A percentile compares a stretch with the other conserved stretches of the same genome.
These are phyloP conservation scores for Xylariaceae sp. DNA, from an alignment of 2,329 filamentous ascomycete species.

Conservation along the genomic window DNA sequence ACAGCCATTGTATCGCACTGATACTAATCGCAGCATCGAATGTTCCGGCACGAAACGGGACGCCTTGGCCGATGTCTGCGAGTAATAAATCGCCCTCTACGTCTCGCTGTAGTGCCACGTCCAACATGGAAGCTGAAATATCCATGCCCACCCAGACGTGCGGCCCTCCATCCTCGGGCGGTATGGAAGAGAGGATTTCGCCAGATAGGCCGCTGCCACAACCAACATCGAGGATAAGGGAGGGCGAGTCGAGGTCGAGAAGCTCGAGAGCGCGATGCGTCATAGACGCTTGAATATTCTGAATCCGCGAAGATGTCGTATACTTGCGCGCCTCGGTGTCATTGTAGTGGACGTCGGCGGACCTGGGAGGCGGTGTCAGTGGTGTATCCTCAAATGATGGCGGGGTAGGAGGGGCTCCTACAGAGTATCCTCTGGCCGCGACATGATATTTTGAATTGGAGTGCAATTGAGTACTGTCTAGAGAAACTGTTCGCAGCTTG, in stretches of 20 bases:
- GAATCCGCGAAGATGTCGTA: conserved; percentile 92
- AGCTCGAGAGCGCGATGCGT: conserved; percentile 89
- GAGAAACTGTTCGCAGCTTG: too few species aligned
- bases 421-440: conserved; percentile 93
- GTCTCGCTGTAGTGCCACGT: conserved; percentile 84
- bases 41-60: conserved; percentile 85
- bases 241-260: conserved; percentile 73
- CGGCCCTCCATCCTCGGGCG: conserved; percentile 69
- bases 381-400: conserved; percentile 6
- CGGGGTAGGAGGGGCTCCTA: conserved; percentile 34
- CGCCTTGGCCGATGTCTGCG: conserved; percentile 90
- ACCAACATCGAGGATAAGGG: conserved; percentile 91
- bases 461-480: too few species aligned
- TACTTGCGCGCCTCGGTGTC: conserved; percentile 95
- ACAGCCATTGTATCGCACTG: conserved; percentile 96
- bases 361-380: conserved; percentile 48
- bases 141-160: conserved; percentile 99
- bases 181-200: conserved; percentile 78
- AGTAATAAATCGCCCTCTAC: conserved; percentile 92
- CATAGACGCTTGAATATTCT: conserved; percentile 93
- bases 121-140: conserved; percentile 93
- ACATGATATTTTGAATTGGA: too few species aligned
- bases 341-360: conserved; percentile 96
- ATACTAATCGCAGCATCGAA: conserved; percentile 97
- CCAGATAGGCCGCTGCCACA: conserved; percentile 93